These are phyloP conservation scores for Crucibulum laeve DNA, from an alignment of 768 basidiomycete species.

Conservation along the genomic window DNA sequence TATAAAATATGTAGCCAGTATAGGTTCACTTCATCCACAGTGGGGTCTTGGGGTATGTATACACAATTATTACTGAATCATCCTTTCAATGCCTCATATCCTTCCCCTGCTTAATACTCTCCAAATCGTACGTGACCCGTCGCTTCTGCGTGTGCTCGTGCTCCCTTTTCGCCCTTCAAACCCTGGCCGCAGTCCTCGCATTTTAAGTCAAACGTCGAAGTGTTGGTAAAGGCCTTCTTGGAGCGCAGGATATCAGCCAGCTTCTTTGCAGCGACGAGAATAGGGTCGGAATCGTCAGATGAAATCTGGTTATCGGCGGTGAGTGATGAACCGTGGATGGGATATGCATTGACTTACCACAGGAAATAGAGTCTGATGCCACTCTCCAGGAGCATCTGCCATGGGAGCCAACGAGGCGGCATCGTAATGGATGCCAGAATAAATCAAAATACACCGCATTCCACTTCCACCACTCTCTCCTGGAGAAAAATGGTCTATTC, in stretches of 20 bases:
- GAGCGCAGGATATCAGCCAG: slow-evolving; percentile 69
- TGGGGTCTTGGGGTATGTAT: too few species aligned
- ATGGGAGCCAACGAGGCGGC: slow-evolving; percentile 80
- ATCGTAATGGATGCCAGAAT: slow-evolving; percentile 97
- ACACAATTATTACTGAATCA: not conserved
- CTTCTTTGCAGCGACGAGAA: slow-evolving; percentile 61
- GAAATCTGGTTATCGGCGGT: slow-evolving; percentile 20
- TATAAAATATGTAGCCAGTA: too few species aligned
- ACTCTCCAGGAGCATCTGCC: slow-evolving; percentile 71
- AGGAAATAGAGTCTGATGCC: slow-evolving; percentile 86
- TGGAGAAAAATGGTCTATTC: slow-evolving; percentile 78
- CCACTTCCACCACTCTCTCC: slow-evolving; percentile 30
- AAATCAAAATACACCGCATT: slow-evolving; percentile 72
- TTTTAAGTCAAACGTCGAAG: slow-evolving; percentile 83
- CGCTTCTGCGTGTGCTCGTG: slow-evolving; percentile 78
- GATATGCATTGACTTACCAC: slow-evolving; percentile 32
- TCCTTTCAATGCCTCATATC: slow-evolving; percentile 6
- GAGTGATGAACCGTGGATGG: not conserved
- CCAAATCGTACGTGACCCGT: slow-evolving; percentile 87
- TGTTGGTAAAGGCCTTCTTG: slow-evolving; percentile 88
- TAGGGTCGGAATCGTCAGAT: slow-evolving; percentile 39
- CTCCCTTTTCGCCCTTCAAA: slow-evolving; percentile 92
- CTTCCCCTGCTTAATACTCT: slow-evolving; percentile 50
- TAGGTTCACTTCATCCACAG: too few species aligned
- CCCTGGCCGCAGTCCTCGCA: slow-evolving; percentile 87